These are phyloP conservation scores for Aspergillus phoenicis DNA, from an alignment of 2,329 filamentous ascomycete species.

Conservation along the genomic window DNA sequence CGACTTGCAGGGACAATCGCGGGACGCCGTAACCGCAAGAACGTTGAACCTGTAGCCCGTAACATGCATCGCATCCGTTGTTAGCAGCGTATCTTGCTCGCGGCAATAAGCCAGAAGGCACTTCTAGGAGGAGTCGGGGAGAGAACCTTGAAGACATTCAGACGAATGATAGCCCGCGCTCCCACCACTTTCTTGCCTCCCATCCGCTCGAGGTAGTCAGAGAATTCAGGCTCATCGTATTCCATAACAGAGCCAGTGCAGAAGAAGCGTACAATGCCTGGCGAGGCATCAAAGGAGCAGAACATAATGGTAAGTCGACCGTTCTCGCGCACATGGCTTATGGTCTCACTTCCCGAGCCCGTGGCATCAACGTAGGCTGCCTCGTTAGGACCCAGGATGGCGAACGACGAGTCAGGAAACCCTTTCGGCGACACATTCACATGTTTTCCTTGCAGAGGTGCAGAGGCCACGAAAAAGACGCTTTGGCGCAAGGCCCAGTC, in stretches of 20 bases:
- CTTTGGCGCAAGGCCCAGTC: conserved; percentile 68
- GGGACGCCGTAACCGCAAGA: conserved; percentile 69
- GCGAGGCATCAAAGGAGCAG: conserved; percentile 62
- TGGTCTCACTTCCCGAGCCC: conserved; percentile 75
- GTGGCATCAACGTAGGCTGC: conserved; percentile 73
- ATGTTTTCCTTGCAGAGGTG: conserved; percentile 67
- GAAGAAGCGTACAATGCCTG: conserved; percentile 67
- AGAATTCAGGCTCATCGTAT: conserved; percentile 57
- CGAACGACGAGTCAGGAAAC: conserved; percentile 63
- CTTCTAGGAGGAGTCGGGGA: conserved; percentile 3
- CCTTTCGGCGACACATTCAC: conserved; percentile 80
- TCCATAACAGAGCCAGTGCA: conserved; percentile 63
- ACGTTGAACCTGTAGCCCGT: conserved; percentile 52
- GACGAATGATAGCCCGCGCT: conserved; percentile 62
- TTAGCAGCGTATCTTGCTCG: background rate
- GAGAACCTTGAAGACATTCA: conserved; percentile 63
- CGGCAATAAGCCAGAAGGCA: background rate
- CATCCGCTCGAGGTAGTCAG: conserved; percentile 49
- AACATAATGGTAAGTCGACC: conserved; percentile 75
- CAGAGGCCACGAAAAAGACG: conserved; percentile 75
- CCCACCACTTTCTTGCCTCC: conserved; percentile 49
- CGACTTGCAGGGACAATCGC: conserved; percentile 47
- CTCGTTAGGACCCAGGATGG: conserved; percentile 60
- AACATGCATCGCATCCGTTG: background rate
- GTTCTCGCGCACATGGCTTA: conserved; percentile 75